Evolutionary conservation across 2,329 filamentous ascomycete genomes (phyloP).

Genomic region (Emmonsiellopsis sp.): DNA sequence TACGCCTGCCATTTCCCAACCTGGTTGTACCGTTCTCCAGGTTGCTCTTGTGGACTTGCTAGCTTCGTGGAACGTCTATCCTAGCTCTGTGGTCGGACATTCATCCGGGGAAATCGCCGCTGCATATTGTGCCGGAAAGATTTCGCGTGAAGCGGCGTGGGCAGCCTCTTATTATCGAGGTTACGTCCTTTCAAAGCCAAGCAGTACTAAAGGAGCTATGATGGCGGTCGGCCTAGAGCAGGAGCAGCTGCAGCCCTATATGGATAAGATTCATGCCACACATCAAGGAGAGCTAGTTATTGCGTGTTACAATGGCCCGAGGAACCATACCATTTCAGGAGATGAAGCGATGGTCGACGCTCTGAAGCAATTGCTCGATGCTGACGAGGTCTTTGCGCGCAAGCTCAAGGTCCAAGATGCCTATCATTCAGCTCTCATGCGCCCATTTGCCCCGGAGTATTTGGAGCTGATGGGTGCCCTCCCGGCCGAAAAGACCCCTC

Average conservation of each 20-base stretch:
- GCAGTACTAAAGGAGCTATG: slow-evolving; percentile 20
- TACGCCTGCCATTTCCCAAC: slow-evolving; percentile 21
- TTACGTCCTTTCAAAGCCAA: slow-evolving; percentile 2
- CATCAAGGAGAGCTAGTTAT: slow-evolving; percentile 10
- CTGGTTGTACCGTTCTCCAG: slow-evolving; percentile 26
- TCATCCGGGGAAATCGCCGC: slow-evolving; percentile 30
- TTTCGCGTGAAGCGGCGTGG: slow-evolving; percentile 11
- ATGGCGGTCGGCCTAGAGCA: slow-evolving; percentile 19
- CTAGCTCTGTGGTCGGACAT: slow-evolving; percentile 23
- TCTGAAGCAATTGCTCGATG: slow-evolving; percentile 12
- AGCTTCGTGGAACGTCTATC: slow-evolving; percentile 14
- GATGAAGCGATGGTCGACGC: slow-evolving; percentile 15
- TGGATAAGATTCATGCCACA: slow-evolving; percentile 1
- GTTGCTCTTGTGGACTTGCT: slow-evolving; percentile 25
- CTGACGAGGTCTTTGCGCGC: slow-evolving; percentile 16
- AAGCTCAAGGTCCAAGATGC: slow-evolving; percentile 21
- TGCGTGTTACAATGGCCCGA: slow-evolving; percentile 25
- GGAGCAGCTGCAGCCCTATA: slow-evolving; percentile 6
- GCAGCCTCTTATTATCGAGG: slow-evolving; percentile 19
- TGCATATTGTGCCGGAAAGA: slow-evolving; percentile 22
- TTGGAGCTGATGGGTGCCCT: slow-evolving; percentile 9
- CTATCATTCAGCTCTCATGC: slow-evolving; percentile 31
- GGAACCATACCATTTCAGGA: slow-evolving; percentile 25
- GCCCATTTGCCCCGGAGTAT: slow-evolving; percentile 17
- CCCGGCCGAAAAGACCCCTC: not conserved